Evolutionary conservation across 768 basidiomycete genomes (phyloP).

Genomic region (Tulasnella sp.): DNA sequence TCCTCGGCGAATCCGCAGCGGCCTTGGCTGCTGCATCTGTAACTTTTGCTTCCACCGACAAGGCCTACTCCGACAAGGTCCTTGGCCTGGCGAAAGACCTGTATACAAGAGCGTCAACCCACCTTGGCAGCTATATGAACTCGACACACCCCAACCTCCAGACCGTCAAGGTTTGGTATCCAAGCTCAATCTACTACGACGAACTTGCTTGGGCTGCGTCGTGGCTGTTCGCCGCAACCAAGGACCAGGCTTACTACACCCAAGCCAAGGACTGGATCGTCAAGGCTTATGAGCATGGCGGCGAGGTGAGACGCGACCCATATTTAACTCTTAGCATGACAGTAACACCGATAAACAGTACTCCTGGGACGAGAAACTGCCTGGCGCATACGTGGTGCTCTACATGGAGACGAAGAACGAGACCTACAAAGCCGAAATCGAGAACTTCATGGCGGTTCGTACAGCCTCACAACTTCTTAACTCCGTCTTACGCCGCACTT

Average conservation of each 20-base stretch:
- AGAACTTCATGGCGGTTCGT: not conserved
- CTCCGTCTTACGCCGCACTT: not conserved
- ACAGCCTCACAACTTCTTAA: not conserved
- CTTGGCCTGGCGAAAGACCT: constrained; percentile 1
- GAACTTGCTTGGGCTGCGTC: constrained; percentile 8
- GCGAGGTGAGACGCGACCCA: not conserved
- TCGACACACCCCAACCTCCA: constrained; percentile 1
- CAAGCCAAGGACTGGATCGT: not conserved
- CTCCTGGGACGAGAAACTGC: constrained; percentile 12
- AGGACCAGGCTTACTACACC: not conserved
- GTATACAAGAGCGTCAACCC: not conserved
- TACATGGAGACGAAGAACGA: not conserved
- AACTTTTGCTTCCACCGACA: not conserved
- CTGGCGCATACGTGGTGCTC: not conserved
- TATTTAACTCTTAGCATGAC: not conserved
- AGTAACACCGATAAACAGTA: not conserved
- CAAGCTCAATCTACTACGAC: constrained; percentile 1
- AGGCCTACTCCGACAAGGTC: constrained; percentile 7
- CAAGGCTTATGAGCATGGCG: not conserved
- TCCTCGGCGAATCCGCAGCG: constrained; percentile 6
- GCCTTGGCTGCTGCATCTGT: constrained; percentile 2
- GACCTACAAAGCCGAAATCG: not conserved
- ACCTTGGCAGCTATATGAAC: not conserved
- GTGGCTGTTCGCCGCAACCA: constrained; percentile 7
- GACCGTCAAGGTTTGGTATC: constrained; percentile 7